phyloP scores from a whole-genome alignment of 83 land plant species.

The Picea abies region DNA sequence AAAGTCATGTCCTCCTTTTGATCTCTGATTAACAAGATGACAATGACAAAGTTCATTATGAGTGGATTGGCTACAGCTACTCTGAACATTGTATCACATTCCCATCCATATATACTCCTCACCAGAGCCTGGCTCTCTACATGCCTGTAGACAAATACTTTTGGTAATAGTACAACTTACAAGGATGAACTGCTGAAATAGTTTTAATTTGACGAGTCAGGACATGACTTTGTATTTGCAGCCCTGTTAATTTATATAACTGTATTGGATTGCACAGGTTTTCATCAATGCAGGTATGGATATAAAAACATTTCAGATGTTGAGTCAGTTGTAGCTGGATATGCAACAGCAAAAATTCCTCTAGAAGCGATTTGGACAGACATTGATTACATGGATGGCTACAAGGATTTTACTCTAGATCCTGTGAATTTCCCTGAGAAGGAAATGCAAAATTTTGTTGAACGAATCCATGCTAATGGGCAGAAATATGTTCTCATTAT shows the following conservation, averaged over 20 bases:
- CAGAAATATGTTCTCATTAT: constrained; percentile 69
- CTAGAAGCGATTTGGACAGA: constrained; percentile 89
- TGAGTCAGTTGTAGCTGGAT: constrained; percentile 64
- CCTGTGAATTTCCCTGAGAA: constrained; percentile 71
- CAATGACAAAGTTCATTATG: too few relatives aligned
- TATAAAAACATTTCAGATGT: constrained; percentile 67
- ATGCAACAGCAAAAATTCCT: constrained; percentile 65
- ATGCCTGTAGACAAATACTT: too few relatives aligned
- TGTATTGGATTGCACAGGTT: constrained; percentile 38
- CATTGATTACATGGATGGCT: constrained; percentile 81
- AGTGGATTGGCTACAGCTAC: too few relatives aligned
- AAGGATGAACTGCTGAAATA: too few relatives aligned
- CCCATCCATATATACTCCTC: too few relatives aligned
- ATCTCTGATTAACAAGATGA: too few relatives aligned
- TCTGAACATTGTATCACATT: too few relatives aligned
- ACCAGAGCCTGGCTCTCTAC: too few relatives aligned
- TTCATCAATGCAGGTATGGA: constrained; percentile 90
- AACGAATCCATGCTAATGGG: constrained; percentile 61
- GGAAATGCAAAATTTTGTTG: constrained; percentile 55
- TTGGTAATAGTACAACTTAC: too few relatives aligned
- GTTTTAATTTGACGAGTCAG: not conserved
- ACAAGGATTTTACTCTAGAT: constrained; percentile 82
- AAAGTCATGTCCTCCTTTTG: too few relatives aligned
- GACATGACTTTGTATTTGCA: too few relatives aligned
- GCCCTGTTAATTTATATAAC: too few relatives aligned